These are phyloP conservation scores for Stagonosporopsis rhizophila DNA, from an alignment of 2,329 filamentous ascomycete species.

Conservation along the genomic window DNA sequence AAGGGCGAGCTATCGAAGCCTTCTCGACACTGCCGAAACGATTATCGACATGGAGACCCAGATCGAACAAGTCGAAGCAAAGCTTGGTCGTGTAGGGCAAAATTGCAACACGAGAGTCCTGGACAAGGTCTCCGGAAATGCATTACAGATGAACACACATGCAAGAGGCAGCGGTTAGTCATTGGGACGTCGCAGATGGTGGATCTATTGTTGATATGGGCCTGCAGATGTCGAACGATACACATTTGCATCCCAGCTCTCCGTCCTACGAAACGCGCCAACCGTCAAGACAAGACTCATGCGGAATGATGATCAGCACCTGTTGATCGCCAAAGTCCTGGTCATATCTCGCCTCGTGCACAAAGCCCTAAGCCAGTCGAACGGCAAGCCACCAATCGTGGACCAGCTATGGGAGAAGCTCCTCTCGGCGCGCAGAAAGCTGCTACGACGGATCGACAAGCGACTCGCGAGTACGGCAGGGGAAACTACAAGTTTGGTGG, in stretches of 20 bases:
- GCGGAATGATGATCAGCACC: slow-evolving; percentile 57
- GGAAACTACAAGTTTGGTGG: slow-evolving; percentile 63
- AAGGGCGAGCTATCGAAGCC: slow-evolving; percentile 79
- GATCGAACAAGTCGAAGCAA: slow-evolving; percentile 75
- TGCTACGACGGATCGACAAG: slow-evolving; percentile 70
- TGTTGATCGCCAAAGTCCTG: slow-evolving; percentile 68
- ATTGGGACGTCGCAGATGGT: slow-evolving; percentile 18
- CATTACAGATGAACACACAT: slow-evolving; percentile 56
- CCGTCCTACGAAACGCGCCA: slow-evolving; percentile 64
- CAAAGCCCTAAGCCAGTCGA: slow-evolving; percentile 70
- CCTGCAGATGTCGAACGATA: slow-evolving; percentile 52
- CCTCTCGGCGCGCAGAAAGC: slow-evolving; percentile 66
- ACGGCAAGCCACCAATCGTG: slow-evolving; percentile 59
- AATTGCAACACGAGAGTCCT: slow-evolving; percentile 78
- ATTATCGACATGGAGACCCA: slow-evolving; percentile 88
- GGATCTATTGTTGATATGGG: slow-evolving; percentile 18
- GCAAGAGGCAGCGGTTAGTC: slow-evolving; percentile 52
- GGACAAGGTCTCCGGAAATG: slow-evolving; percentile 69
- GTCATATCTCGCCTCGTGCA: slow-evolving; percentile 78
- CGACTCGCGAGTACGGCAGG: slow-evolving; percentile 48
- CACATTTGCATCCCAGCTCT: slow-evolving; percentile 63
- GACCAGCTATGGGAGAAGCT: slow-evolving; percentile 71
- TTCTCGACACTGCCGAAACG: slow-evolving; percentile 90
- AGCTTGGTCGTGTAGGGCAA: slow-evolving; percentile 74
- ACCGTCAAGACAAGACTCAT: slow-evolving; percentile 61